Base-by-base conservation (phyloP, 2,329 filamentous ascomycete species). In the Allantophomopsis cytisporea region DNA sequence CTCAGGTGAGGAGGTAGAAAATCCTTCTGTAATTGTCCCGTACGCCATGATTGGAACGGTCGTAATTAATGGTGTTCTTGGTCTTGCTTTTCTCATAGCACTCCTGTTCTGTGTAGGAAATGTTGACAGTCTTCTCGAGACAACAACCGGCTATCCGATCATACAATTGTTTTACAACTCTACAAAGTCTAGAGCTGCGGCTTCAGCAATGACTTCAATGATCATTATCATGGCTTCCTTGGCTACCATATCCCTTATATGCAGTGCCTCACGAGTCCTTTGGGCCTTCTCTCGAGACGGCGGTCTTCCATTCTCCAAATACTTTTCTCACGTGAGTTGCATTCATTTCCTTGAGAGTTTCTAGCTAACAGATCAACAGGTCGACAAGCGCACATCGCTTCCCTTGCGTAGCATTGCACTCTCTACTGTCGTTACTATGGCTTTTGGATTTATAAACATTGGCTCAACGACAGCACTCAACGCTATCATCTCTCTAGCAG, bases 31-130 rank as follows among this genome's bases (percentile, higher is more conserved):
- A 2, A 80, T 83, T 55, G 78, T 83, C 7, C 79, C 80, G 48
- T 80, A 79, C 56, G 80, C 80, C 49, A 81, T 85, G 74, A 76
- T 83, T 35, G 63, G 63, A 39, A 80, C 79, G 46, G 68, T 83
- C 48, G 47, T 76, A 48, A 67, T 83, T 59, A 83, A 84, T 65
- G 73, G 69, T 37, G 52, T 80, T 45, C 72, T 69, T 44, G 80
- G 80, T 32, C 64, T 84, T 18, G 58, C 83, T 46, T 81, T 82
- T 61, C 62, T 84, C 47, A 68, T 85, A 41, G 77, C 78, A 2
- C 61, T 84, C 41, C 64, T 69, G 7, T 75, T 72, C 46, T 69
- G 65, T 28, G 56, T 73, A 28, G 65, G 63, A 2, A 60, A 74
- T 42, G 53, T 71, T 14, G 54, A 64, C 12, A 48, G 46, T 0